Base-by-base conservation (phyloP, 768 basidiomycete genomes). In the Mycena chlorophos region DNA sequence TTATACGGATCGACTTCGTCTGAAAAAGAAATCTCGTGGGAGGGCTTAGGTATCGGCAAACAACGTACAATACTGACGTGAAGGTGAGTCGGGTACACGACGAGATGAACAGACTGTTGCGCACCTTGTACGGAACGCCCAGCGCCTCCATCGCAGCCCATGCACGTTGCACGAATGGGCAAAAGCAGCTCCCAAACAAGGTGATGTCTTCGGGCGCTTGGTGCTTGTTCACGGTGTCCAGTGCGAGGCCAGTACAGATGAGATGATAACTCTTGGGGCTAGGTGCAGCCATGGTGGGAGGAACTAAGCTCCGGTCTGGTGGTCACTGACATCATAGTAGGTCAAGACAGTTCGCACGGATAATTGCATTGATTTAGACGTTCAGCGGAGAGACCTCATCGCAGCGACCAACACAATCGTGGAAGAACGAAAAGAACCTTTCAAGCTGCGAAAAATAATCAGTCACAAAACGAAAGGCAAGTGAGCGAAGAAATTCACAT, bases 1-100 rank as follows among this genome's bases (percentile, higher is more conserved):
- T 84, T 84, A 74, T 92, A 91, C 19, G 89, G 88, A 69, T 91
- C 87, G 26, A 90, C 87, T 69, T 91, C 89, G 62, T 87, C 89
- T 90, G 42, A 22, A 22, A 13, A 52, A 4, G 28, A n/a, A n/a
- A n/a, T n/a, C n/a, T n/a, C n/a, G n/a, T n/a, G n/a, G n/a, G n/a
- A n/a, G n/a, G n/a, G n/a, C n/a, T n/a, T n/a, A n/a, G n/a, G n/a
- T n/a, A n/a, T n/a, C n/a, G n/a, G n/a, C n/a, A n/a, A n/a, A n/a
- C n/a, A n/a, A n/a, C n/a, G 61, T 55, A 80, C 76, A 72, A 51
- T 79, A 79, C 78, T 77, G 45, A n/a, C 13, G 27, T 20, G 22
- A 42, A 5, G 51, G 26, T 37, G 30, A 55, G 65, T 66, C 57
- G n/a, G 27, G 38, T 1, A 58, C 30, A 26, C 25, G 23, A 39